Base-by-base conservation (phyloP, 2,329 filamentous ascomycete genomes). In the Fusarium multiceps region DNA sequence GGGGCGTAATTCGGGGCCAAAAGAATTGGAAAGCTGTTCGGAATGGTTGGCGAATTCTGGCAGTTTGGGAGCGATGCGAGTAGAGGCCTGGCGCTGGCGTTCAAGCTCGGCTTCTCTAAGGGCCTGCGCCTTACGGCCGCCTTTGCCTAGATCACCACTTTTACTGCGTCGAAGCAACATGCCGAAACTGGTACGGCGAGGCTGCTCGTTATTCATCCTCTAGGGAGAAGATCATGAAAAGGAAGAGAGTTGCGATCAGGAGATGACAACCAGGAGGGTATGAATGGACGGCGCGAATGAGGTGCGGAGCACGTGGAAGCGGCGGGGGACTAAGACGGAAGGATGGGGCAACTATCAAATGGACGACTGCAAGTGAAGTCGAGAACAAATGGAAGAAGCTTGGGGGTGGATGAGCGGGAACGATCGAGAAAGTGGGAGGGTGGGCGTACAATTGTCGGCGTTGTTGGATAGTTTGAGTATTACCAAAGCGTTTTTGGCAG, bases 121-220 rank as follows among this genome's bases (percentile, higher is more conserved):
- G 70, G 87, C 83, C 80, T 88, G 85, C 76, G 82, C 83, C 82
- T 89, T 90, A 80, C 86, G 89, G 79, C 83, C 84, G 69, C 82
- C 83, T 73, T 87, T 88, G 72, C 85, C 85, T 61, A 92, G 78
- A 70, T 92, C 89, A 64, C 86, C 87, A 61, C 89, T 92, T 78
- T 92, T 92, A 77, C 87, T 87, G 73, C 90, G 88, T 80, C 89
- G 86, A 68, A 92, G 85, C 76, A 92, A 86, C 80, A 87, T 86
- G 75, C 84, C 84, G 80, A 87, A 81, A 75, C 82, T 86, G 71
- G 84, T 75, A 61, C 77, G 78, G 70, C 75, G 78, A 71, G 76
- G 72, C 57, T 71, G 72, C 53, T 72, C 68, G 60, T 71, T 64
- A 72, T 72, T 78, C 75, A 78, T 79, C 72, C 74, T 79, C 65